Evolutionary conservation across 306 rosid species (phyloP), one percentile per base, ranked within the genome.

Genomic region (Sicyos baderoa): DNA sequence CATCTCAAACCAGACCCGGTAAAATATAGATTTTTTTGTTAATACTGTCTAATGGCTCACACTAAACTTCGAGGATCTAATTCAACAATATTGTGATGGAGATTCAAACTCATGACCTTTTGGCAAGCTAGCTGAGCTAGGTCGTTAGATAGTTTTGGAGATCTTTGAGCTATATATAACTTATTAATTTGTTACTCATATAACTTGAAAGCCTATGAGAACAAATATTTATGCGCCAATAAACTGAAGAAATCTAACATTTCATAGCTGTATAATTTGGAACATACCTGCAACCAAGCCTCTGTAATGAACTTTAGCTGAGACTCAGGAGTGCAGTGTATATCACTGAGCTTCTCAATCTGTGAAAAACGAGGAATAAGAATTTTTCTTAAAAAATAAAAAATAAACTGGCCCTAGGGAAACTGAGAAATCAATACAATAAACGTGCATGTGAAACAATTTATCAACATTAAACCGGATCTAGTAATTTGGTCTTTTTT

Each of bases 241-340:
- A 21, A 19, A 63, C 52, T 17, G 21, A 19, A 6, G 17, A 65
- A 65, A 19, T 45, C 21, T 66, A 16, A 66, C 14, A 35, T 22
- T 66, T 47, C 54, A 22, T 22, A 6, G 45, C 45, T 40, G 45
- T 10, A 40, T 40, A 40, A 40, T 40, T 40, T 40, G 11, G 12
- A 40, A 40, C 45, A 40, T 40, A 40, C 45, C 11, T 40, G 86
- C 62, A 54, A 54, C 87, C 83, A 84, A 0, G 83, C 89, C 25
- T 74, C 79, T 2, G 72, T 49, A 50, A 86, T 29, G 71, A 82
- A 80, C 72, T 75, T 66, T 32, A 84, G 70, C 57, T 79, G 68
- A 48, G 69, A 42, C 66, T 73, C 79, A 1, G 71, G 61, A 55
- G 74, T 72, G 48, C 73, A 55, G 9, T 79, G 84, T 17, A n/a